phyloP scores from a whole-genome alignment of 768 basidiomycete genomes.

The Termitomyces sp. region DNA sequence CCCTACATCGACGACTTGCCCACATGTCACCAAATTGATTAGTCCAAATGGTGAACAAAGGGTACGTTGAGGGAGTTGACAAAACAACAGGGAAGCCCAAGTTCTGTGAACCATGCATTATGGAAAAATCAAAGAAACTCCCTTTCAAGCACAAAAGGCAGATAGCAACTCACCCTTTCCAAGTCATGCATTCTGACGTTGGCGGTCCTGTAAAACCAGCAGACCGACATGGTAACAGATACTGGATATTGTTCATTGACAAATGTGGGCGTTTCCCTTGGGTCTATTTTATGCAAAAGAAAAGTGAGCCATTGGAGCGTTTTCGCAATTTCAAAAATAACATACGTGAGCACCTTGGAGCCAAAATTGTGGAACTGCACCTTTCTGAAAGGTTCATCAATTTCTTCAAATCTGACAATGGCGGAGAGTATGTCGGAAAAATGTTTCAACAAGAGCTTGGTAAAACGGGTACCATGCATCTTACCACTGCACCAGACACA shows the following conservation, averaged over 20 bases:
- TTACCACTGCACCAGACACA: not conserved
- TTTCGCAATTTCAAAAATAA: not conserved
- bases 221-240: not conserved
- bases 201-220: too few species aligned
- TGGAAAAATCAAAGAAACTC: too few species aligned
- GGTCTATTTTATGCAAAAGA: not conserved
- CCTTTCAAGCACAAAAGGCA: too few species aligned
- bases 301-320: not conserved
- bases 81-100: too few species aligned
- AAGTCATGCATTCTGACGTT: too few species aligned
- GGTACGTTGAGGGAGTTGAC: too few species aligned
- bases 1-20: too few species aligned
- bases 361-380: not conserved
- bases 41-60: too few species aligned
- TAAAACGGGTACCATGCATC: not conserved
- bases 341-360: not conserved
- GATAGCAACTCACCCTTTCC: too few species aligned
- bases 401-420: not conserved
- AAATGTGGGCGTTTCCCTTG: not conserved
- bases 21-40: too few species aligned
- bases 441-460: not conserved
- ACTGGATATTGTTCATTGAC: not conserved
- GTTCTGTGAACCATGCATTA: too few species aligned
- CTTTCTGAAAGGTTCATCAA: not conserved
- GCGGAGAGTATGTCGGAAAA: not conserved